Base-by-base conservation (phyloP, 805 yeast species). In the Vanderwaltozyma yarrowii region DNA sequence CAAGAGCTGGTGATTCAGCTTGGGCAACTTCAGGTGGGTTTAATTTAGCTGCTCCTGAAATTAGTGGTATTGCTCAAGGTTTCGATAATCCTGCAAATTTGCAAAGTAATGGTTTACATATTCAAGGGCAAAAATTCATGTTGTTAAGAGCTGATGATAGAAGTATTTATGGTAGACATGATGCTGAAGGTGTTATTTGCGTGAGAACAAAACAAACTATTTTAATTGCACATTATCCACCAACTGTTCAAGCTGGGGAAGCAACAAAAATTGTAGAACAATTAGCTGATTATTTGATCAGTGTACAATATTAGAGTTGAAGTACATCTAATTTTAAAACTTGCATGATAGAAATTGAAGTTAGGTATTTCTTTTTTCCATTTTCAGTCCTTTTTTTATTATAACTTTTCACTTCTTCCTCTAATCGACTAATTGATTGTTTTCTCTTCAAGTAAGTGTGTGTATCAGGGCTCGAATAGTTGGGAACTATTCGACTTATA, bases 151-250 rank as follows among this genome's bases (percentile, higher is more conserved):
- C 95, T 12, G 96, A 89, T 56, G 89, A 80, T 36, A 78, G 96
- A 65, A 81, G 94, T 42, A 83, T 92, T 51, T 89, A 92, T 61
- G 97, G 96, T 47, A 89, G 89, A 63, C 77, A 74, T 52, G 95
- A 82, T 36, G 87, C 80, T 44, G 83, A 80, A 52, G 98, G 98
- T 52, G 71, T 89, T 39, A 66, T 92, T 47, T 80, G 85, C 47
- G 96, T 89, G 33, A 83, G 95, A 71, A 87, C 97, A 39, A 84
- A 78, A 58, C 97, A 89, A 65, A 87, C 96, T 23, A 77, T 92
- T 40, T 65, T 92, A 56, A 66, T 92, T 51, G 96, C 92, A n/a
- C 97, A 92, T 63, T 92, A 92, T 60, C 92, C 94, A 13, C 75
- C 83, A 11, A 88, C 88, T 39, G 81, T 84, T 33, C 89, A 80